phyloP scores from a whole-genome alignment of 1,139 yeast genomes.

The Yamadazyma sp. region DNA sequence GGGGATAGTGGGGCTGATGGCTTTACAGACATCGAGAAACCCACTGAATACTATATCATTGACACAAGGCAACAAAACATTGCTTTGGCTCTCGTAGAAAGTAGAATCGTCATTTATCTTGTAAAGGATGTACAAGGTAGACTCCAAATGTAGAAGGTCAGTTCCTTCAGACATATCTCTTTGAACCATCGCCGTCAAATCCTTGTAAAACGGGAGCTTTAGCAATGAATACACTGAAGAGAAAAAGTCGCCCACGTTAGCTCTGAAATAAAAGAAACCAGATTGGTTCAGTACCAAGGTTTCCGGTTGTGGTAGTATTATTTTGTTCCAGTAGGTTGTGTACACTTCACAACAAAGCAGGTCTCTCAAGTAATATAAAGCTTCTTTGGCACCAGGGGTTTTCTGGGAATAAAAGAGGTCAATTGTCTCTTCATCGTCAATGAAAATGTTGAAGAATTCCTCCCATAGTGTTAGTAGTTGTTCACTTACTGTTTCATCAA shows the following conservation, averaged over 20 bases:
- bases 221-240: conserved; percentile 68
- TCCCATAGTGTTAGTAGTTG: conserved; percentile 81
- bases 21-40: conserved; percentile 19
- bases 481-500: conserved; percentile 67
- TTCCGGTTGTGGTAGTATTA: conserved; percentile 27
- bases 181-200: conserved; percentile 45
- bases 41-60: conserved; percentile 25
- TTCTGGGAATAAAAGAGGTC: conserved; percentile 22
- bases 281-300: conserved; percentile 19
- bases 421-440: conserved; percentile 53
- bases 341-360: conserved; percentile 47
- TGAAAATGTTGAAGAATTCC: conserved; percentile 62
- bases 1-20: conserved; percentile 14
- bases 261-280: conserved; percentile 67
- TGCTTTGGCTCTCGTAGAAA: conserved; percentile 33
- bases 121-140: conserved; percentile 63
- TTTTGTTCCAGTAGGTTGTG: conserved; percentile 61
- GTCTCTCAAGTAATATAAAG: conserved; percentile 30
- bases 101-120: conserved; percentile 52
- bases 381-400: conserved; percentile 9
- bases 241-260: conserved; percentile 73
- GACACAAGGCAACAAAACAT: conserved; percentile 26
- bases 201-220: conserved; percentile 54
- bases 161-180: conserved; percentile 6
- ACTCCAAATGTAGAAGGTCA: conserved; percentile 51